These are phyloP conservation scores for Endogone sp. DNA, from an alignment of 192 early-diverging fungal genomes.

Conservation along the genomic window DNA sequence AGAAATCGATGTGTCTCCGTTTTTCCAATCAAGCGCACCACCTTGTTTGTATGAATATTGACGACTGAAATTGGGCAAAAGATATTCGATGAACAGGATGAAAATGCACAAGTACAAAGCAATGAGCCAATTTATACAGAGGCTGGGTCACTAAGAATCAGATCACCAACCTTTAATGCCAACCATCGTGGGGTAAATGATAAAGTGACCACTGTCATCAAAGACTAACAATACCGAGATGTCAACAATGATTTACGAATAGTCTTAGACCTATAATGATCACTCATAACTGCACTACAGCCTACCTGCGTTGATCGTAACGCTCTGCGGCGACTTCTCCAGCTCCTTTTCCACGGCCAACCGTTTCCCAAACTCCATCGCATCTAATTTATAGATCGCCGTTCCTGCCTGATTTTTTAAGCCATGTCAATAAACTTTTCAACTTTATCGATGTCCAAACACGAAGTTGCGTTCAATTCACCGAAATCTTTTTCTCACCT, in stretches of 20 bases:
- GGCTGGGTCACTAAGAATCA: no score
- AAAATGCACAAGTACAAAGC: background rate
- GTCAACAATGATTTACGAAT: background rate
- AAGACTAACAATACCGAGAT: conserved; percentile 66
- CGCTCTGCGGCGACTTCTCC: conserved; percentile 65
- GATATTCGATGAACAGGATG: background rate
- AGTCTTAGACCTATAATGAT: background rate
- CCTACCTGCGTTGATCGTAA: conserved; percentile 66
- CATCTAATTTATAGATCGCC: conserved; percentile 76
- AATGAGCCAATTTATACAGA: no score
- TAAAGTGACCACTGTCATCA: conserved; percentile 84
- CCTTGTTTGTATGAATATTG: conserved; percentile 82
- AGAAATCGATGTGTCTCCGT: conserved; percentile 88
- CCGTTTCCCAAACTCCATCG: conserved; percentile 97
- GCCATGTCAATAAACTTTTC: background rate
- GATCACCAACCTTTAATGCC: conserved; percentile 76
- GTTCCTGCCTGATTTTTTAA: conserved; percentile 54
- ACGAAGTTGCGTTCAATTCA: no score
- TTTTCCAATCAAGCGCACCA: conserved; percentile 82
- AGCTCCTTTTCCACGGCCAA: conserved; percentile 87
- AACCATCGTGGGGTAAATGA: conserved; percentile 90
- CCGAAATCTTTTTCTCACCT: conserved; percentile 28
- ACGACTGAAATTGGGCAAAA: conserved; percentile 46
- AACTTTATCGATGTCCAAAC: no score
- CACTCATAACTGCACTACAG: no score